A percentile compares a stretch with the other conserved stretches of the same genome.
Evolutionary conservation across 192 early-diverging fungal species (phyloP).

Genomic region (Lobosporangium transversale): DNA sequence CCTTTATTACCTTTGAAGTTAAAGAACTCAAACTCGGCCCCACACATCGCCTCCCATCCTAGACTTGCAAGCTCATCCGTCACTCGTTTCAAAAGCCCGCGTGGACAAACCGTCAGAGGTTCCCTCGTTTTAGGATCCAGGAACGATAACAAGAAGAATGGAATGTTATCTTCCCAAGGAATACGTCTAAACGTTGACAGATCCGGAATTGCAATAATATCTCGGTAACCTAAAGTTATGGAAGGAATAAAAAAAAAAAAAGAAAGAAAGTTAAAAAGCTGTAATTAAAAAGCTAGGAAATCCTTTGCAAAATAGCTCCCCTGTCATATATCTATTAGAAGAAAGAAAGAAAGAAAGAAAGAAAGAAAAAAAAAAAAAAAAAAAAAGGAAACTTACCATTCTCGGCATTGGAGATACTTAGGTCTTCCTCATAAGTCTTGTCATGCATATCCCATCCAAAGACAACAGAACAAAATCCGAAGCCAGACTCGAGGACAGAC

Average conservation of each 20-base stretch:
- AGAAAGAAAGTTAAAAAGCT: not conserved
- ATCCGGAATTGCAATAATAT: slow-evolving; percentile 75
- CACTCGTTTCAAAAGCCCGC: slow-evolving; percentile 59
- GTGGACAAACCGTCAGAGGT: slow-evolving; percentile 73
- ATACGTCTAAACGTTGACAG: slow-evolving; percentile 69
- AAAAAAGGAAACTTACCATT: slow-evolving; percentile 31
- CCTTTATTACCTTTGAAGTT: slow-evolving; percentile 74
- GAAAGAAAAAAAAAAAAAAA: not conserved
- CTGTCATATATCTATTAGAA: too few relatives aligned
- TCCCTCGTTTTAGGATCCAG: slow-evolving; percentile 63
- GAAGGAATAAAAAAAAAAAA: not conserved
- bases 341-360: too few relatives aligned
- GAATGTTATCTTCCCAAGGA: slow-evolving; percentile 78
- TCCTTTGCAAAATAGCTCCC: too few relatives aligned
- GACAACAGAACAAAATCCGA: slow-evolving; percentile 82
- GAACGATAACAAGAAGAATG: slow-evolving; percentile 80
- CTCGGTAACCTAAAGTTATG: slow-evolving; percentile 49
- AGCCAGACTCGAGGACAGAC: slow-evolving; percentile 69
- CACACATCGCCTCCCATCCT: slow-evolving; percentile 61
- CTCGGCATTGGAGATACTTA: slow-evolving; percentile 50
- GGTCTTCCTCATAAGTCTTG: slow-evolving; percentile 59
- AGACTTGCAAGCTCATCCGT: slow-evolving; percentile 72
- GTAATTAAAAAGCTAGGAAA: too few relatives aligned
- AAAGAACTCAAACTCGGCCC: slow-evolving; percentile 81
- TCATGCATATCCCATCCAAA: slow-evolving; percentile 88